Percentiles rank a stretch among this genome's conserved stretches.
Evolutionary conservation across 441 rosid genomes (phyloP).

Genomic region (Jatropha podagrica): DNA sequence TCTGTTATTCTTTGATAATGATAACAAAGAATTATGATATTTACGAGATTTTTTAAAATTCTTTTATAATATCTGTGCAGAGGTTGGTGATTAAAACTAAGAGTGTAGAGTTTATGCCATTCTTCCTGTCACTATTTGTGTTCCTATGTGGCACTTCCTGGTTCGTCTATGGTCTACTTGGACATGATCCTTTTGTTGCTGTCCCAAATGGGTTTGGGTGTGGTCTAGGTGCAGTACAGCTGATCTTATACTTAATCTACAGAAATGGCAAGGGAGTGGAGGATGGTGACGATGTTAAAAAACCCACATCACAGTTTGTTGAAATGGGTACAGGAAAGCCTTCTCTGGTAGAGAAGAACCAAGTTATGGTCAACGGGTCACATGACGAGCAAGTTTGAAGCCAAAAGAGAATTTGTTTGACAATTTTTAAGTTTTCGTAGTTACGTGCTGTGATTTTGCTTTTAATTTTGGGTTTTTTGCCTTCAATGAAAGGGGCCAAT

Average conservation of each 20-base stretch:
- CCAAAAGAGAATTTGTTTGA: too few relatives aligned
- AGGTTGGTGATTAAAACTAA: constrained; percentile 85
- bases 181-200: constrained; percentile 74
- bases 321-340: constrained; percentile 46
- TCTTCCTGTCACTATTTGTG: constrained; percentile 83
- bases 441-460: not conserved
- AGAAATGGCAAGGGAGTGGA: constrained; percentile 43
- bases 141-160: constrained; percentile 94
- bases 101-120: constrained; percentile 97
- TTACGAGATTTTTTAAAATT: not conserved
- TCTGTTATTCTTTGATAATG: too few relatives aligned
- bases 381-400: constrained; percentile 31
- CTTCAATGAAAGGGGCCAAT: not conserved
- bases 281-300: not conserved
- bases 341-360: constrained; percentile 6
- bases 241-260: constrained; percentile 72
- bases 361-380: constrained; percentile 20
- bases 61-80: constrained; percentile 34
- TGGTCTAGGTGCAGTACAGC: constrained; percentile 62
- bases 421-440: not conserved
- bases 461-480: not conserved
- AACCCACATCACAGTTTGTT: constrained; percentile 24
- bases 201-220: constrained; percentile 91
- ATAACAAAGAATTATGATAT: not conserved
- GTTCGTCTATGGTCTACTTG: constrained; percentile 85